These are phyloP conservation scores for Isabelozyma rhagii DNA, from an alignment of 805 yeast genomes.

Conservation along the genomic window DNA sequence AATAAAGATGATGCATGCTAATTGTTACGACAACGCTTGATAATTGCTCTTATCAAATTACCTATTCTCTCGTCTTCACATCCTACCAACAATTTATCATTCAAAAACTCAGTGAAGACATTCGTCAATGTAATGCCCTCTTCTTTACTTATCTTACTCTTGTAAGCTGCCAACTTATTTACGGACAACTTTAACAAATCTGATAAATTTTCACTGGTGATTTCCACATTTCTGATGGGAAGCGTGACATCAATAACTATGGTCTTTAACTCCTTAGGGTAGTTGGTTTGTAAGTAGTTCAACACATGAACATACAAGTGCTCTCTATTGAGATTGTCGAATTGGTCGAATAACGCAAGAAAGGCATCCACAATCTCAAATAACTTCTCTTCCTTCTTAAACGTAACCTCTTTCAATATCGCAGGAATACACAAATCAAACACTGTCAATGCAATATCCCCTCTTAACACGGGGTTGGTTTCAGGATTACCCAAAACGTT, in stretches of 20 bases:
- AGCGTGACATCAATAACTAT: constrained; percentile 56
- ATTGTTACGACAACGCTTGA: constrained; percentile 29
- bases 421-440: constrained; percentile 35
- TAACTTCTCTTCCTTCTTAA: constrained; percentile 36
- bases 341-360: constrained; percentile 63
- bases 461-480: constrained; percentile 67
- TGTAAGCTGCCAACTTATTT: constrained; percentile 64
- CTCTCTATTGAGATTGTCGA: constrained; percentile 64
- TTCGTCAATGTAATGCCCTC: constrained; percentile 30
- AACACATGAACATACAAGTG: constrained; percentile 67
- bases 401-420: constrained; percentile 19
- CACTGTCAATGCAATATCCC: constrained; percentile 43
- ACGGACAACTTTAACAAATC: constrained; percentile 65
- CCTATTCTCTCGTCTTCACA: constrained; percentile 23
- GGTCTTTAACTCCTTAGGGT: constrained; percentile 38
- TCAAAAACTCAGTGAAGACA: constrained; percentile 21
- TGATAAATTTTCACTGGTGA: constrained; percentile 46
- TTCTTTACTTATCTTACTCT: constrained; percentile 36
- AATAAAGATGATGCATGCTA: no score
- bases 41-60: constrained; percentile 35
- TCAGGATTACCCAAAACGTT: constrained; percentile 84
- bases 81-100: constrained; percentile 21
- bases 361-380: constrained; percentile 39
- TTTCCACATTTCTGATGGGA: constrained; percentile 55
- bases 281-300: constrained; percentile 44